A percentile compares a stretch with the other conserved stretches of the same genome.
Conservation (phyloP, 768 basidiomycete genomes). For the Paxillus involutus region DNA sequence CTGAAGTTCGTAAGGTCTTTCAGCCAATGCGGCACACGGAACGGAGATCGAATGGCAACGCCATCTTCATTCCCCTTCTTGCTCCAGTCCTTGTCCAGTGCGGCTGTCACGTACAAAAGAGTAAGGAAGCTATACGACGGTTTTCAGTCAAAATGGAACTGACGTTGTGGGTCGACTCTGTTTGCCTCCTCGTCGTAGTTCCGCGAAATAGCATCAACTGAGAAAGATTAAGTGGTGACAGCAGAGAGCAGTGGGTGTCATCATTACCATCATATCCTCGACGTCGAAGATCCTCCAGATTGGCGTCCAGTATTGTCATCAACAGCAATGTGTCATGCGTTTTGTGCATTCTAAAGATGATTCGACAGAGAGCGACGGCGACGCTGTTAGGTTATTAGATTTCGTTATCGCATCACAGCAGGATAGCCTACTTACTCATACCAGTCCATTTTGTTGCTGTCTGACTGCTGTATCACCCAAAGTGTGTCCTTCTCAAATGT, state of each 20-base stretch:
- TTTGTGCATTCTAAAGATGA: constrained; percentile 71
- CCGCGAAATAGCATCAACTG: constrained; percentile 8
- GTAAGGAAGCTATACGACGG: neutral
- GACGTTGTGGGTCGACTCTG: neutral
- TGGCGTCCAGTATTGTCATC: constrained; percentile 88
- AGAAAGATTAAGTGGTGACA: neutral
- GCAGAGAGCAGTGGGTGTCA: neutral
- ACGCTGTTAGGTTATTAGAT: constrained; percentile 48
- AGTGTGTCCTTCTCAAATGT: constrained; percentile 63
- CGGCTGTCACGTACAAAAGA: neutral
- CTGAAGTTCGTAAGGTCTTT: neutral
- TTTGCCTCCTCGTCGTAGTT: neutral
- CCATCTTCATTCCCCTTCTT: neutral
- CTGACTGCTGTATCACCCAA: constrained; percentile 58
- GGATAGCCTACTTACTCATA: constrained; percentile 75
- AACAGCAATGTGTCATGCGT: constrained; percentile 83
- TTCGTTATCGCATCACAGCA: neutral
- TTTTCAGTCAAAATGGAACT: neutral
- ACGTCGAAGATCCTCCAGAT: constrained; percentile 72
- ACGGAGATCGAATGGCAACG: neutral
- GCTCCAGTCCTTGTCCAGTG: neutral
- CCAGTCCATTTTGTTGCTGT: constrained; percentile 48
- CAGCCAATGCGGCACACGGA: neutral
- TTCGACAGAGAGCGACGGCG: constrained; percentile 72
- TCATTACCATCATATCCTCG: constrained; percentile 75